Conservation (phyloP, 371 early-diverging fungal genomes). For the Apophysomyces variabilis region DNA sequence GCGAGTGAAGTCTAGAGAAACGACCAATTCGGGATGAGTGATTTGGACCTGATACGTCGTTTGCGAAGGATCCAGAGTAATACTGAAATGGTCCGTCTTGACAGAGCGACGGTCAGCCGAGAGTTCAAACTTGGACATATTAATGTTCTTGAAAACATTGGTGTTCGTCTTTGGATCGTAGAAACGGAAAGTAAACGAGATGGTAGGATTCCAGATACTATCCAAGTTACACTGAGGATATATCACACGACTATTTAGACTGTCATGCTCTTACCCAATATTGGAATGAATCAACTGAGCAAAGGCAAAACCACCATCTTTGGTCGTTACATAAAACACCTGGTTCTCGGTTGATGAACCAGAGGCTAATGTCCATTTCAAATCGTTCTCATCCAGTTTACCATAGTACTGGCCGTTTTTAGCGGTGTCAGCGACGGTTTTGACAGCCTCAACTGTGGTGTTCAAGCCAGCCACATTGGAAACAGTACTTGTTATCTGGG, state of each 20-base stretch:
- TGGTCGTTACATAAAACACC: slow-evolving; percentile 81
- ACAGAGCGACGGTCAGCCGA: slow-evolving; percentile 75
- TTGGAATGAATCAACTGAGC: slow-evolving; percentile 88
- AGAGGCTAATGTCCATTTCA: slow-evolving; percentile 73
- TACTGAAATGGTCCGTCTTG: slow-evolving; percentile 69
- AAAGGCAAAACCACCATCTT: slow-evolving; percentile 78
- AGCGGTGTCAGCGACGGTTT: slow-evolving; percentile 60
- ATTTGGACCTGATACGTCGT: slow-evolving; percentile 58
- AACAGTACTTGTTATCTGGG: slow-evolving; percentile 54
- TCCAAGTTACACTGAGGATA: not conserved
- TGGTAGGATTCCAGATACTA: slow-evolving; percentile 61
- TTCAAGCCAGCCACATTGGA: slow-evolving; percentile 50
- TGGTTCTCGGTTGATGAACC: slow-evolving; percentile 89
- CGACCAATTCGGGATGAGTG: slow-evolving; percentile 65
- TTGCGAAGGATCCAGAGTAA: slow-evolving; percentile 60
- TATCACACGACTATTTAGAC: not conserved
- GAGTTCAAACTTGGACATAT: slow-evolving; percentile 68
- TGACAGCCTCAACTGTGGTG: slow-evolving; percentile 37
- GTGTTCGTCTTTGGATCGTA: slow-evolving; percentile 68
- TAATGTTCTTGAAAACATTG: slow-evolving; percentile 74
- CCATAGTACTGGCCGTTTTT: slow-evolving; percentile 62
- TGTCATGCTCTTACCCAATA: slow-evolving; percentile 62
- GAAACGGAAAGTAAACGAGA: slow-evolving; percentile 81
- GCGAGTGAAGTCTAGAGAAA: slow-evolving; percentile 68
- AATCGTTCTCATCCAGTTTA: slow-evolving; percentile 64